Conservation (phyloP, 2,329 filamentous ascomycete species). For the Aspergillus texensis region DNA sequence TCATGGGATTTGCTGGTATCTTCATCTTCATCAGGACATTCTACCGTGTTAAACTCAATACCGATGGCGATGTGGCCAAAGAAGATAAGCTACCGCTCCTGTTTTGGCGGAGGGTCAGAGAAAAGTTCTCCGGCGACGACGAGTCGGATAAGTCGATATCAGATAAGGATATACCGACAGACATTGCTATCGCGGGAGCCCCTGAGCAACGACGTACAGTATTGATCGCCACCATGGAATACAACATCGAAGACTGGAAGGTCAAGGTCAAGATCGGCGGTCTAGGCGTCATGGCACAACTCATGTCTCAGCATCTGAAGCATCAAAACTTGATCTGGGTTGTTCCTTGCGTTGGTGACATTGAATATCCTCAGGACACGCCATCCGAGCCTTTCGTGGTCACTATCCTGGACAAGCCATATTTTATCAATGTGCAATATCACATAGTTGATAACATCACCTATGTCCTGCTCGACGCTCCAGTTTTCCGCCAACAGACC, state of each 20-base stretch:
- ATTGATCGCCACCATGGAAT: constrained; percentile 71
- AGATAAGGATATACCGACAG: constrained; percentile 38
- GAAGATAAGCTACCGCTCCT: constrained; percentile 42
- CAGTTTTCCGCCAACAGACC: constrained; percentile 66
- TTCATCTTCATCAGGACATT: constrained; percentile 64
- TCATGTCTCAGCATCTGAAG: constrained; percentile 68
- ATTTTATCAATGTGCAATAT: constrained; percentile 66
- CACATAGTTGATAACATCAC: constrained; percentile 67
- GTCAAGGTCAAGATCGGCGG: constrained; percentile 74
- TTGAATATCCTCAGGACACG: constrained; percentile 65
- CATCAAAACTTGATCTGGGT: constrained; percentile 69
- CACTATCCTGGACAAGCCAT: constrained; percentile 61
- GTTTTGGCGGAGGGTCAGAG: constrained; percentile 36
- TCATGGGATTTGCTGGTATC: constrained; percentile 53
- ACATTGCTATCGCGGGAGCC: constrained; percentile 34
- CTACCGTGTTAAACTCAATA: constrained; percentile 66
- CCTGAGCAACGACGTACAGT: constrained; percentile 53
- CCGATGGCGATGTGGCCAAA: constrained; percentile 57
- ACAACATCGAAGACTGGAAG: constrained; percentile 70
- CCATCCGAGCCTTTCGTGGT: constrained; percentile 64
- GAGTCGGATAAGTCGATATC: constrained; percentile 31
- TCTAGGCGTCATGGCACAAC: constrained; percentile 69
- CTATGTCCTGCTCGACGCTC: constrained; percentile 68
- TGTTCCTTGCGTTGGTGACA: constrained; percentile 62
- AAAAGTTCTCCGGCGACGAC: constrained; percentile 30